Evolutionary conservation across 1,139 yeast genomes (phyloP), one percentile per base, ranked within the genome.

Genomic region (Komagataea norvegica): DNA sequence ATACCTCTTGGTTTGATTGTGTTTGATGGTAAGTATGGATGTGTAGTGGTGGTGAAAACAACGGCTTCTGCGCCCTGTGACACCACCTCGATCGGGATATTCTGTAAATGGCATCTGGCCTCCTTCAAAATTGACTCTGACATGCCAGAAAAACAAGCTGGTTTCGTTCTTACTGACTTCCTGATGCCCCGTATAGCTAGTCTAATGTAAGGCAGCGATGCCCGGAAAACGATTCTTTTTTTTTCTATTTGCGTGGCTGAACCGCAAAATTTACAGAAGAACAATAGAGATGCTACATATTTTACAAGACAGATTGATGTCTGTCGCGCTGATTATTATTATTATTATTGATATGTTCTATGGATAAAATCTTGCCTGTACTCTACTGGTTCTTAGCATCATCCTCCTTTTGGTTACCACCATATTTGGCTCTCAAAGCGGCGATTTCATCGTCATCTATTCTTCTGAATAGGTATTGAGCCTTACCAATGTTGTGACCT

Each of bases 1-100:
- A 46, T 32, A 35, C 49, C 30, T 44, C 36, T 29, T 54, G 60
- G 34, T 33, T 46, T n/a, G 39, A 43, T 31, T 6, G 26, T n/a
- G n/a, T n/a, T 24, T 11, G 43, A 11, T 14, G 71, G 66, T 24
- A 70, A 55, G 55, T 81, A 88, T 13, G 96, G 96, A 57, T 87
- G 96, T 3, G 60, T 58, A 0, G 57, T 42, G 0, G 93, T 74
- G 23, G 67, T 61, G 57, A 83, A 86, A 2, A 88, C 91, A 17
- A 86, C 68, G 0, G 96, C 96, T 56, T 89, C 97, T 1, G 97
- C 96, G n/a, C 97, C 97, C 56, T 89, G 97, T 0, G 95, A 84
- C 3, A 86, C 65, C 29, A 79, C 67, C 3, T 60, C 54, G 10
- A 80, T 51, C 4, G 77, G 74, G 24, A 79, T 62, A 36, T 70